Evolutionary conservation across 2,329 filamentous ascomycete genomes (phyloP), one percentile per base, ranked within the genome.

Genomic region (Stemphylium lycopersici): DNA sequence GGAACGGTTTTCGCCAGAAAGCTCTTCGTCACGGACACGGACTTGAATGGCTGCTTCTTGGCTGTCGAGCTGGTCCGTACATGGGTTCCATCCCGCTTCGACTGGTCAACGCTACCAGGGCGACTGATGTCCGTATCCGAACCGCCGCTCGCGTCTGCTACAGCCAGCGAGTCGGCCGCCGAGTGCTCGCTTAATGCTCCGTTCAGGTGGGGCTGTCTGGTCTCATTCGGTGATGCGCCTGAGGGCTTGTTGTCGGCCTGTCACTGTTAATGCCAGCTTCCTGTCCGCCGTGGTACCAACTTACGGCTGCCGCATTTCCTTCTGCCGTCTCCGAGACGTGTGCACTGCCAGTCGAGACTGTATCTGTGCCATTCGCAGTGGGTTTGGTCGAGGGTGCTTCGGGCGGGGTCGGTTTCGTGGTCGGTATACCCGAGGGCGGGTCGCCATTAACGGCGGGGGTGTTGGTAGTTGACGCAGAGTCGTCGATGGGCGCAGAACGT

Each of bases 1-100:
- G 83, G 73, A 16, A 78, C 80, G 20, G 85, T 82, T 75, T 93
- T 93, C 56, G 89, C 85, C n/a, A 95, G 81, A 70, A 93, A 96
- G 38, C 86, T 91, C 76, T 90, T 92, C 63, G 93, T 93, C 63
- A 93, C 89, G 4, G 90, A 93, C 42, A 95, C 89, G 15, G 90
- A 85, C 76, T 95, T 96, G 81, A 96, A 95, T 15, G 87, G 79
- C 16, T 87, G 87, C 75, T 91, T 93, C 81, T 90, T 92, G 59
- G 87, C 80, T 3, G 57, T 53, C 15, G 87, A 80, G 58, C 75
- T 77, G 69, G 58, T 87, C 82, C 60, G 85, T 56, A 78, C 77
- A 71, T 90, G 85, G 43, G 81, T 80, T 65, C 83, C 85, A 52
- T 83, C 81, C 54, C 80, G 84, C 70, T 83, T 83, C 56, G 75